Base-by-base conservation (phyloP, 2,329 filamentous ascomycete species). In the Pseudogymnoascus sp. region DNA sequence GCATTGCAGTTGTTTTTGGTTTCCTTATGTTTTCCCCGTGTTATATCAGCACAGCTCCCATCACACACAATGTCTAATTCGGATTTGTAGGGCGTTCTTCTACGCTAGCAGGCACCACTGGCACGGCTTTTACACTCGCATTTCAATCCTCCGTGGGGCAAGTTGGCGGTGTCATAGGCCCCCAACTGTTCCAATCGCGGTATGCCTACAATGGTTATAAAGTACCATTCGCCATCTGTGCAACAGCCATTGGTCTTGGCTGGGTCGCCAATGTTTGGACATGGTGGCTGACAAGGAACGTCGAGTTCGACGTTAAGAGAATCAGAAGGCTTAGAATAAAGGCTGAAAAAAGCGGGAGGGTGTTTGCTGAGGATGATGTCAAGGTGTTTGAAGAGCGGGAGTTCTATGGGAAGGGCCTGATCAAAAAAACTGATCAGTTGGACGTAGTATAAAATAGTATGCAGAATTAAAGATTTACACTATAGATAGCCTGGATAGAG, bases 91-190 rank as follows among this genome's bases (percentile, higher is more conserved):
- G 76, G 76, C 72, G 77, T 41, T 77, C 76, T 3, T 74, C 76
- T 2, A 77, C 76, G 8, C 68, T 79, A 1, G 67, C 69, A 1
- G 77, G 78, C 1, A 74, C 73, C 5, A 80, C 78, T 0, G 78
- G 76, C 9, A 76, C 77, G 0, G 78, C 77, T 0, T 79, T 80
- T 62, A 77, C 76, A 0, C 69, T 79, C 1, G 78, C 75, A 0
- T 69, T 80, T 8, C 77, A 79, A 63, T 75, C 73, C 0, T 75
- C 74, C 4, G 71, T 79, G 5, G 78, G 74, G 0, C 78, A 80
- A 67, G 70, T 80, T 1, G 78, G 78, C 4, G 77, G 76, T n/a
- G 76, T 78, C 1, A 72, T 80, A 25, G 78, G 75, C 0, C 78
- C 77, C 0, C 77, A 79, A 65, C 68, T 79, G 0, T 79, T 80